Percentiles rank a stretch among this genome's conserved stretches.
Conservation (phyloP, 1,284 basidiomycete species). For the Gymnopus androsaceus region DNA sequence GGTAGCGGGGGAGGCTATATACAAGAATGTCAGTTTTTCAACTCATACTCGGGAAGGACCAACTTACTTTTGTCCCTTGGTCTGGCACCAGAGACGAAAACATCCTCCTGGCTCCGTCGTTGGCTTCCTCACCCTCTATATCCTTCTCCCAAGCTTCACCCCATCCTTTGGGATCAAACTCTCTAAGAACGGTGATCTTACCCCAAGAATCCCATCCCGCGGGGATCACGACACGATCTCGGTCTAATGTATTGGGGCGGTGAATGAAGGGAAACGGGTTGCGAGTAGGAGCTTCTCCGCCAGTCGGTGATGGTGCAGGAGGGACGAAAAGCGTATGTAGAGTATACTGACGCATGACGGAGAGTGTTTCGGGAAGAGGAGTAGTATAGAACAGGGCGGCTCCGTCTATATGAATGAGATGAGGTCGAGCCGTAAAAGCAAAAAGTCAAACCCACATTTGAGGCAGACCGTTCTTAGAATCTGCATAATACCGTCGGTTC, state of each 20-base stretch:
- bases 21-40: conserved; percentile 15
- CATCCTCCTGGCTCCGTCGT: conserved; percentile 54
- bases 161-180: conserved; percentile 86
- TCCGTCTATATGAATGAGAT: conserved; percentile 72
- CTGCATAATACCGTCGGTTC: conserved; percentile 95
- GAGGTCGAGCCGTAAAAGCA: not conserved
- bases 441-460: conserved; percentile 64
- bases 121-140: conserved; percentile 39
- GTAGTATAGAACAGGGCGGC: conserved; percentile 93
- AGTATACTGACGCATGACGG: conserved; percentile 82
- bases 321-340: conserved; percentile 86
- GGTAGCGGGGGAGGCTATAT: conserved; percentile 65
- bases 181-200: conserved; percentile 89
- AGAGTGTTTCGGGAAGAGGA: conserved; percentile 76
- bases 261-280: conserved; percentile 86
- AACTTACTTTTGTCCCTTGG: conserved; percentile 65
- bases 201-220: conserved; percentile 98
- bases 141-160: conserved; percentile 84
- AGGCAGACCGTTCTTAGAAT: conserved; percentile 89
- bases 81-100: conserved; percentile 70
- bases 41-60: not conserved
- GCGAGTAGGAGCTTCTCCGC: conserved; percentile 43
- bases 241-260: conserved; percentile 89
- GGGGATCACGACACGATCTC: conserved; percentile 90
- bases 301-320: conserved; percentile 60